Base-by-base conservation (phyloP, 139 green algal genomes). In the Closterium sp. region DNA sequence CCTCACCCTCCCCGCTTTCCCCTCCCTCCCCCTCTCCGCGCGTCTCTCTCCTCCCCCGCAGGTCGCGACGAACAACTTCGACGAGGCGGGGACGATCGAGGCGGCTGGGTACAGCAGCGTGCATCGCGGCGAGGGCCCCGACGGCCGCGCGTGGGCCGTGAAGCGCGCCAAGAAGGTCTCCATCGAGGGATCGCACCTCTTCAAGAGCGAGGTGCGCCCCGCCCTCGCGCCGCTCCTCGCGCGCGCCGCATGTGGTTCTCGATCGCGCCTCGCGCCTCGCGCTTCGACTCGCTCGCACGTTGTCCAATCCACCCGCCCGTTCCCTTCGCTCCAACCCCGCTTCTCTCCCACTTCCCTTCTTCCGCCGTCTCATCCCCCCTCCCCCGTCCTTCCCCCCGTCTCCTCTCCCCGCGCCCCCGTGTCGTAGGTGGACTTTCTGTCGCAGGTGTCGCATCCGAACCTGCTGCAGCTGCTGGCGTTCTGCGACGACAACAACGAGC, bases 21-120 rank as follows among this genome's bases (percentile, higher is more conserved):
- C 9, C 29, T 3, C 87, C 87, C 70, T 90, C 27, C 10, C 31
- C 89, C 31, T 19, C 38, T 9, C 10, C 31, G 21, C 31, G 70
- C 89, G 29, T 88, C 32, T n/a, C 89, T 27, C 34, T 7, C 70
- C 30, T 27, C n/a, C 29, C 88, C 88, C 38, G 1, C 32, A 92
- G 31, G 62, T 29, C 1, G 91, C 91, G 28, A 93, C 91, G 45
- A 34, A 93, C 28, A 86, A 91, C 9, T 93, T 93, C n/a, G 85
- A 29, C 32, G 91, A 94, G 34, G 28, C 30, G 70, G 19, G n/a
- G 2, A 94, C 50, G 70, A 85, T 94, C 28, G 91, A 87, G 70
- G 91, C 93, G n/a, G 91, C 79, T 6, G 91, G 91, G 11, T 94
- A 94, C 31, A 50, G 91, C 38, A 34, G 31, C 21, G 91, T 94